These are phyloP conservation scores for Karstenula rhodostoma DNA, from an alignment of 2,329 filamentous ascomycete species.

Conservation along the genomic window DNA sequence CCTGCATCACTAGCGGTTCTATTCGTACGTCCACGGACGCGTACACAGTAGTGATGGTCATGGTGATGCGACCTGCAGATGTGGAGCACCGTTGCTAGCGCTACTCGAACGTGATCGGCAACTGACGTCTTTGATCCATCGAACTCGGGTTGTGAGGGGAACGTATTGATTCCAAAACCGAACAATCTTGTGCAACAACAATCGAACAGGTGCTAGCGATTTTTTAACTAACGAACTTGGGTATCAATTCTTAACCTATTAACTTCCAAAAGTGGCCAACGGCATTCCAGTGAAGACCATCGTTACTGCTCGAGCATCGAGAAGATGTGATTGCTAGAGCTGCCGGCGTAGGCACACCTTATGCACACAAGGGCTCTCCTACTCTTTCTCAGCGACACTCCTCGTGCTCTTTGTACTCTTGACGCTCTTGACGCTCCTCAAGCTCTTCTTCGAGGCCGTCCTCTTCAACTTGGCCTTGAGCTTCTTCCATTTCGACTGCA, in stretches of 20 bases:
- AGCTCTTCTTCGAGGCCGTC: constrained; percentile 45
- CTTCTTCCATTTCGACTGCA: constrained; percentile 46
- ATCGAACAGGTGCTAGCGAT: not conserved
- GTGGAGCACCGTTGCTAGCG: not conserved
- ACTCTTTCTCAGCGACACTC: constrained; percentile 20
- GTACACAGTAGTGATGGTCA: not conserved
- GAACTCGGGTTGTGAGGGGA: not conserved
- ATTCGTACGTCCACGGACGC: not conserved
- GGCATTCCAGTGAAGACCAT: not conserved
- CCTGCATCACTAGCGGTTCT: not conserved
- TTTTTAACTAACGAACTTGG: not conserved
- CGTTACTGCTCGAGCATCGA: not conserved
- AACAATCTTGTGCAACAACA: not conserved
- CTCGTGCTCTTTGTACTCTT: constrained; percentile 35
- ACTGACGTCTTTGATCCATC: not conserved
- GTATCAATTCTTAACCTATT: constrained; percentile 10
- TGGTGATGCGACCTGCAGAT: not conserved
- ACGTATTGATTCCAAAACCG: not conserved
- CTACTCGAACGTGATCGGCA: not conserved
- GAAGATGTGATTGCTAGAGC: not conserved
- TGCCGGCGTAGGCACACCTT: not conserved
- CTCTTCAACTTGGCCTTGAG: constrained; percentile 47
- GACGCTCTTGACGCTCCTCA: constrained; percentile 42
- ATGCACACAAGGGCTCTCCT: constrained; percentile 16
- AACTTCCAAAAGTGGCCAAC: not conserved